phyloP scores from a whole-genome alignment of 2,329 filamentous ascomycete species.

The Elsinoe arachidis region DNA sequence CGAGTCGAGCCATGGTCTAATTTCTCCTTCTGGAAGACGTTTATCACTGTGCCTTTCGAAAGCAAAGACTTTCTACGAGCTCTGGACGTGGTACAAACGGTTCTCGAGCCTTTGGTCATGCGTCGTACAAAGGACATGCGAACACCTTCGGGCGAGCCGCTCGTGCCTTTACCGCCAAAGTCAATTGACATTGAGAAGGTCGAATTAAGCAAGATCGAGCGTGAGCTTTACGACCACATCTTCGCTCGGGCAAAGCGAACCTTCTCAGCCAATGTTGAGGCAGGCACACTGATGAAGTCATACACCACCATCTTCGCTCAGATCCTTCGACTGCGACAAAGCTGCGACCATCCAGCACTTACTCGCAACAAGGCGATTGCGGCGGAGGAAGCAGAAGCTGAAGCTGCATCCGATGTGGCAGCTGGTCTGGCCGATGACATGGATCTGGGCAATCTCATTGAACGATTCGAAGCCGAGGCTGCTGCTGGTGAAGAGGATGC shows the following conservation, averaged over 20 bases:
- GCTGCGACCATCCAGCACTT: conserved; percentile 85
- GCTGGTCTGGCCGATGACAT: conserved; percentile 88
- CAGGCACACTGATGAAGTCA: conserved; percentile 86
- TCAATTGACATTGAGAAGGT: conserved; percentile 79
- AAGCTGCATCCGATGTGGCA: conserved; percentile 64
- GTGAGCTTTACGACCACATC: conserved; percentile 88
- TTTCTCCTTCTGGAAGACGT: conserved; percentile 98
- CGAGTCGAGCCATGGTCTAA: conserved; percentile 97
- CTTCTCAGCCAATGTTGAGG: conserved; percentile 78
- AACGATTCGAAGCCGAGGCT: conserved; percentile 63
- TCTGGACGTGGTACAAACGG: conserved; percentile 92
- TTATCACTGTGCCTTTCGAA: conserved; percentile 95
- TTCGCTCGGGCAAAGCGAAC: conserved; percentile 73
- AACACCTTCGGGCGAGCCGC: conserved; percentile 70
- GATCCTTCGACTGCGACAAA: conserved; percentile 83
- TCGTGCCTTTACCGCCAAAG: conserved; percentile 76
- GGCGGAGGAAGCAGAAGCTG: conserved; percentile 79
- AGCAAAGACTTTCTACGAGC: conserved; percentile 89
- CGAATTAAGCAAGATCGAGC: conserved; percentile 73
- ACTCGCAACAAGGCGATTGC: conserved; percentile 78
- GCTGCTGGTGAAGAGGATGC: conserved; percentile 49
- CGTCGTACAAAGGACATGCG: conserved; percentile 97
- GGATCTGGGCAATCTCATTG: conserved; percentile 80
- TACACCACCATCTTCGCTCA: conserved; percentile 97
- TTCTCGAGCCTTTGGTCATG: conserved; percentile 90